These are phyloP conservation scores for Capsicum rhomboideum DNA, from an alignment of 257 asterid genomes.

Conservation along the genomic window DNA sequence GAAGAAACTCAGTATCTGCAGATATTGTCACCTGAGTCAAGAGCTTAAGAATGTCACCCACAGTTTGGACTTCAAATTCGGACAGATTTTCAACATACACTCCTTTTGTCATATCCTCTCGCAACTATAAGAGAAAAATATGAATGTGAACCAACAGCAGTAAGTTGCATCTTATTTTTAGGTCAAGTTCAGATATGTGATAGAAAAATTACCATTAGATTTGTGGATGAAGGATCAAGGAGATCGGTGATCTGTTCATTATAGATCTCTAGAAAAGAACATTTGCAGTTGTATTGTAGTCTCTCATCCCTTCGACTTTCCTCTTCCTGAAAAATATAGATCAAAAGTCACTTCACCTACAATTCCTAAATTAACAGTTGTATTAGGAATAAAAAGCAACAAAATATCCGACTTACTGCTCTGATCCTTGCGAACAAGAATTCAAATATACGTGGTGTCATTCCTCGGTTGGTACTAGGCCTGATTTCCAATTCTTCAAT, in stretches of 20 bases:
- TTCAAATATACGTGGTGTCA: slow-evolving; percentile 96
- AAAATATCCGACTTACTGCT: slow-evolving; percentile 48
- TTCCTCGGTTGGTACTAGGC: slow-evolving; percentile 86
- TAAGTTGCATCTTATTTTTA: background rate
- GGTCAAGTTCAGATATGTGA: slow-evolving; percentile 4
- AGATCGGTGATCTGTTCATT: slow-evolving; percentile 94
- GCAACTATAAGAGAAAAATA: slow-evolving; percentile 33
- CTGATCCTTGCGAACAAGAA: slow-evolving; percentile 93
- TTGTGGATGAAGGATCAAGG: slow-evolving; percentile 93
- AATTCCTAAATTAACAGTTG: slow-evolving; percentile 6
- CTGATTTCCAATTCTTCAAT: slow-evolving; percentile 64
- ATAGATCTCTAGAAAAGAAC: slow-evolving; percentile 92
- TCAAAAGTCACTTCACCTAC: background rate
- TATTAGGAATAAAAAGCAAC: background rate
- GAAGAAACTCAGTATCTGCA: background rate
- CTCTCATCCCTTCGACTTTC: slow-evolving; percentile 81
- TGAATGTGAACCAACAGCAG: slow-evolving; percentile 7
- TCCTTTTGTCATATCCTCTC: slow-evolving; percentile 84
- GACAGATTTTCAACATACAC: slow-evolving; percentile 93
- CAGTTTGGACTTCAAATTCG: slow-evolving; percentile 87
- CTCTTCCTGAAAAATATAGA: slow-evolving; percentile 54
- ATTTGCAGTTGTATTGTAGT: slow-evolving; percentile 71
- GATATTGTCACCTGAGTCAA: slow-evolving; percentile 59
- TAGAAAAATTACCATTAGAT: slow-evolving; percentile 58
- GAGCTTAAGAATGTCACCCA: slow-evolving; percentile 82